These are phyloP conservation scores for Talaromyces adpressus DNA, from an alignment of 495 filamentous ascomycete species.

Conservation along the genomic window DNA sequence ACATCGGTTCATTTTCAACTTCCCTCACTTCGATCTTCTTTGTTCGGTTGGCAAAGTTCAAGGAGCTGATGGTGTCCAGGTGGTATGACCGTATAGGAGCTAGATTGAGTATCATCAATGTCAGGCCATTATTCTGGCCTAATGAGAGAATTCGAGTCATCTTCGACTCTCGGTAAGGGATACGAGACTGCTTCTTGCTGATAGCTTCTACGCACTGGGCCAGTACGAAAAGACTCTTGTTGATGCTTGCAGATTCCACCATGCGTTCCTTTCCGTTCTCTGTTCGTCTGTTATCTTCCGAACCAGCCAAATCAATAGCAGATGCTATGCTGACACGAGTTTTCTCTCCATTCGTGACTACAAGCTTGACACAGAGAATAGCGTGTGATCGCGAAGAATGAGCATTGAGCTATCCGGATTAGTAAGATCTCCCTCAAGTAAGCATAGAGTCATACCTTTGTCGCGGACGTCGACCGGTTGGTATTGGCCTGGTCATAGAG, in stretches of 20 bases:
- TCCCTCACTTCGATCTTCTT: constrained; percentile 96
- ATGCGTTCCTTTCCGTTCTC: constrained; percentile 92
- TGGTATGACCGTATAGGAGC: constrained; percentile 84
- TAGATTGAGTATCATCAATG: constrained; percentile 94
- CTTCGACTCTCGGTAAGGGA: constrained; percentile 92
- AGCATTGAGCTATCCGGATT: constrained; percentile 62
- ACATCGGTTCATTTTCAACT: constrained; percentile 86
- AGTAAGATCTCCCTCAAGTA: constrained; percentile 7
- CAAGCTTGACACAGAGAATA: constrained; percentile 83
- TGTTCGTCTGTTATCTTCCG: constrained; percentile 90
- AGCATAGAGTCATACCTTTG: constrained; percentile 49
- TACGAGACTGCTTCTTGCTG: constrained; percentile 65
- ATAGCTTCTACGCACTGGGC: constrained; percentile 97
- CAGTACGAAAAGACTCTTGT: constrained; percentile 92
- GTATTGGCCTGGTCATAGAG: constrained; percentile 92
- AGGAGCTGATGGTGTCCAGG: constrained; percentile 83
- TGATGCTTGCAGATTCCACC: constrained; percentile 95
- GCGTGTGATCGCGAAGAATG: constrained; percentile 92
- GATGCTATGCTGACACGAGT: constrained; percentile 75
- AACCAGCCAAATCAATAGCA: constrained; percentile 93
- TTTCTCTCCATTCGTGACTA: constrained; percentile 63
- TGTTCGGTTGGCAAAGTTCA: constrained; percentile 92
- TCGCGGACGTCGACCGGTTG: constrained; percentile 85
- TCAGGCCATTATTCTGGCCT: constrained; percentile 92
- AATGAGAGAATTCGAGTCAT: constrained; percentile 93